A percentile compares a stretch with the other conserved stretches of the same genome.
phyloP scores from a whole-genome alignment of 2,329 filamentous ascomycete species.

The Neofusicoccum parvum region DNA sequence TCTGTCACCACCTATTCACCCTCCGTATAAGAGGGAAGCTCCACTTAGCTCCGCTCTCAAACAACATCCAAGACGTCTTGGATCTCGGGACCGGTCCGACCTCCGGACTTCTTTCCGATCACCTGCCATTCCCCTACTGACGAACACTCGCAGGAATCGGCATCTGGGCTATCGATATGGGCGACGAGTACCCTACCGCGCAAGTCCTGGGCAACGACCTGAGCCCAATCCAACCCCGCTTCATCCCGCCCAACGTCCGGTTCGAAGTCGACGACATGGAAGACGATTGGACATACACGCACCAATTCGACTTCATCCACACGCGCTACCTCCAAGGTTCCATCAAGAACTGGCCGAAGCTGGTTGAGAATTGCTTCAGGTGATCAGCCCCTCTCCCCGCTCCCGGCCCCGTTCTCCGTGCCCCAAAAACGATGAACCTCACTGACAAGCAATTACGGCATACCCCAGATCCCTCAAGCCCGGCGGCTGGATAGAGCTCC shows the following conservation, averaged over 20 bases:
- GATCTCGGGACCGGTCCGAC: slow-evolving; percentile 28
- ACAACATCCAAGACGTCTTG: slow-evolving; percentile 23
- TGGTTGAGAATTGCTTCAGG: slow-evolving; percentile 54
- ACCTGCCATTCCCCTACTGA: too few species aligned
- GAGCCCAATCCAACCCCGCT: slow-evolving; percentile 52
- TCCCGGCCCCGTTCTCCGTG: too few species aligned
- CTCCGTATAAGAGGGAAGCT: slow-evolving; percentile 16
- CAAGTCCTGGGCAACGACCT: slow-evolving; percentile 50
- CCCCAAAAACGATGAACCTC: too few species aligned
- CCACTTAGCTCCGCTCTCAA: slow-evolving; percentile 25
- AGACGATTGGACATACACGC: slow-evolving; percentile 29
- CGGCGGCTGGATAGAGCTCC: slow-evolving; percentile 37
- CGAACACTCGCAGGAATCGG: background rate
- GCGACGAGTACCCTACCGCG: slow-evolving; percentile 32
- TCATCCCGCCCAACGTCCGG: slow-evolving; percentile 49
- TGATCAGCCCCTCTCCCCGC: slow-evolving; percentile 29
- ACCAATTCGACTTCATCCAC: slow-evolving; percentile 61
- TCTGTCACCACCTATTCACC: background rate
- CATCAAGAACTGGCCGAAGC: slow-evolving; percentile 55
- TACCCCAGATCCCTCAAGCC: slow-evolving; percentile 34
- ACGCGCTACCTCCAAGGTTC: slow-evolving; percentile 53
- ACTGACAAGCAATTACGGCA: slow-evolving; percentile 47
- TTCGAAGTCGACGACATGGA: slow-evolving; percentile 56
- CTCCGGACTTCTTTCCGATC: too few species aligned
- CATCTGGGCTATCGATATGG: slow-evolving; percentile 8